These are phyloP conservation scores for Elongisporangium prolatum DNA, from an alignment of 352 stramenopile genomes.

Conservation along the genomic window DNA sequence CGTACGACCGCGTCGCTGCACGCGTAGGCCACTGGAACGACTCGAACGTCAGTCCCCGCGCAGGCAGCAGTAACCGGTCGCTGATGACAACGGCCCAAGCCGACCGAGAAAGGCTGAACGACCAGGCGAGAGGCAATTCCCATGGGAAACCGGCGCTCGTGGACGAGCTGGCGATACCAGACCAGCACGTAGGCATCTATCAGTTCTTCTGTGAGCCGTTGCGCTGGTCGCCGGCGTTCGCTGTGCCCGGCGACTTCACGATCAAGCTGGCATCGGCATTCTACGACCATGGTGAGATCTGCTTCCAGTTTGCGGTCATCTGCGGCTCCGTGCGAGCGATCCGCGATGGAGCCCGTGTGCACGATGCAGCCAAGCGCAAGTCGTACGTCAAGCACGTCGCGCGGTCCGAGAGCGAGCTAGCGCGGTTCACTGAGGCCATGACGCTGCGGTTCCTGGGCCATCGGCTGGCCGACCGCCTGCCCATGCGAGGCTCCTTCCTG, in stretches of 20 bases:
- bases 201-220: conserved; percentile 60
- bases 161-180: conserved; percentile 65
- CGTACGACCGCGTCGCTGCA: conserved; percentile 16
- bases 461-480: conserved; percentile 50
- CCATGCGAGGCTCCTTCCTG: conserved; percentile 20
- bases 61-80: conserved; percentile 12
- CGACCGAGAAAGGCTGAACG: conserved; percentile 10
- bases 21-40: conserved; percentile 16
- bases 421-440: conserved; percentile 48
- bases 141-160: conserved; percentile 5
- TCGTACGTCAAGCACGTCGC: conserved; percentile 64
- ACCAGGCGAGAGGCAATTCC: conserved; percentile 3
- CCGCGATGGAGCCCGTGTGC: conserved; percentile 33
- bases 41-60: neutral
- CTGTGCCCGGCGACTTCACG: conserved; percentile 71
- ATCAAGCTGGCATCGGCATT: conserved; percentile 53
- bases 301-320: conserved; percentile 52
- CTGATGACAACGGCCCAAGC: conserved; percentile 16
- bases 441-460: conserved; percentile 62
- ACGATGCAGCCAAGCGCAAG: conserved; percentile 42
- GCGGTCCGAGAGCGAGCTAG: conserved; percentile 45
- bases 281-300: conserved; percentile 31
- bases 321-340: conserved; percentile 50
- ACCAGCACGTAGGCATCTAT: conserved; percentile 61
- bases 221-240: conserved; percentile 69